A percentile compares a stretch with the other conserved stretches of the same genome.
phyloP scores from a whole-genome alignment of 179 eudicot species.

The Drosera spatulata region DNA sequence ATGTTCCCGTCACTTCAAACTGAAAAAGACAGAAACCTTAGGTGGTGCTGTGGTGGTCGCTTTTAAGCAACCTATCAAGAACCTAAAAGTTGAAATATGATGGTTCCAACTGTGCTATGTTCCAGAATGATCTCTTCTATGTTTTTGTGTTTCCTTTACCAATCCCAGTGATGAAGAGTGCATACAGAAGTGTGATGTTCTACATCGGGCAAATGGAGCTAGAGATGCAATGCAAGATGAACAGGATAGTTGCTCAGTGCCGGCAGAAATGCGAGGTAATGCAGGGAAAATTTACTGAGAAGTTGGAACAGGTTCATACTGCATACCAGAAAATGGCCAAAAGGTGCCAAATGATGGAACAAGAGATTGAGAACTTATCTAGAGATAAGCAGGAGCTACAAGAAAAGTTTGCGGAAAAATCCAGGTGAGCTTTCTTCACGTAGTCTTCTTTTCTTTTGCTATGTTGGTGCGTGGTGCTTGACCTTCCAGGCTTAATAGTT shows the following conservation, averaged over 20 bases:
- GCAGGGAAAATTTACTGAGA: constrained; percentile 83
- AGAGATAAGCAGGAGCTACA: constrained; percentile 93
- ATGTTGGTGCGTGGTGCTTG: background rate
- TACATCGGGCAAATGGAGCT: constrained; percentile 82
- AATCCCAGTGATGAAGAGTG: constrained; percentile 42
- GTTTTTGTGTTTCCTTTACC: constrained; percentile 31
- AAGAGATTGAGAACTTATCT: constrained; percentile 66
- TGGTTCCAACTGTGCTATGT: background rate
- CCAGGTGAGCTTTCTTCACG: constrained; percentile 35
- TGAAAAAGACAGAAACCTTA: no score
- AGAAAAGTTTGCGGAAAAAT: constrained; percentile 87
- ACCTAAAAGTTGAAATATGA: no score
- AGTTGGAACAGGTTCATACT: constrained; percentile 72
- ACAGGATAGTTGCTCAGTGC: constrained; percentile 65
- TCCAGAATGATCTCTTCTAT: background rate
- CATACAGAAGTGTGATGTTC: constrained; percentile 48
- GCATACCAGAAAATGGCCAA: constrained; percentile 92
- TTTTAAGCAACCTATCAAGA: no score
- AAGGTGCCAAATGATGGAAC: constrained; percentile 93
- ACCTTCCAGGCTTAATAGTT: background rate
- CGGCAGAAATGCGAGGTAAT: constrained; percentile 78
- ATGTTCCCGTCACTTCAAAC: background rate
- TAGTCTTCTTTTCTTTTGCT: background rate
- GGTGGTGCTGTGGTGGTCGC: no score
- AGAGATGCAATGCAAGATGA: constrained; percentile 93